phyloP scores from a whole-genome alignment of 345 rosid species.

The Eucalyptus marginata region DNA sequence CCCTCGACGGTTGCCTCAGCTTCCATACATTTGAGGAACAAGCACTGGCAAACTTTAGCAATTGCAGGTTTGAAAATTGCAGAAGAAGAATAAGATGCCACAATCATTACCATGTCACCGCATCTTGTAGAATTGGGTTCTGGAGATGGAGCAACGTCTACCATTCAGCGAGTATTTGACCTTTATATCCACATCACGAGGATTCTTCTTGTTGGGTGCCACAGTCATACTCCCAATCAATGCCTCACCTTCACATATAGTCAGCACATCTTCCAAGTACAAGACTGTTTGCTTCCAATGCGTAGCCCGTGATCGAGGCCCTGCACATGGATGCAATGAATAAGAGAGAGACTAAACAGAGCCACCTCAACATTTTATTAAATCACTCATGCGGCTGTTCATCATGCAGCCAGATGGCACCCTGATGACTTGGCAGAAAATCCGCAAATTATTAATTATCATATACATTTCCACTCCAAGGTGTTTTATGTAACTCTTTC shows the following conservation, averaged over 20 bases:
- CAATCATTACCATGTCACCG: slow-evolving; percentile 31
- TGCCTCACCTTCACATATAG: slow-evolving; percentile 85
- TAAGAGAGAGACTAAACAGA: background rate
- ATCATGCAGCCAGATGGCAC: background rate
- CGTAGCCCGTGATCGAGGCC: slow-evolving; percentile 66
- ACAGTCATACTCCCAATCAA: slow-evolving; percentile 82
- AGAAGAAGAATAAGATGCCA: background rate
- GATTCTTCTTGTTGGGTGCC: slow-evolving; percentile 82
- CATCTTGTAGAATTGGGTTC: slow-evolving; percentile 70
- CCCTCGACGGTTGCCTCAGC: background rate
- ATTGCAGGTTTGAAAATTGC: background rate
- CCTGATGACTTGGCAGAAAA: background rate
- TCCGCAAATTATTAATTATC: background rate
- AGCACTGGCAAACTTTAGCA: background rate
- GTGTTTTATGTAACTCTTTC: background rate
- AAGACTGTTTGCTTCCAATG: slow-evolving; percentile 98
- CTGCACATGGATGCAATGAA: slow-evolving; percentile 44
- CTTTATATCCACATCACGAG: slow-evolving; percentile 80
- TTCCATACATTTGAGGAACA: background rate
- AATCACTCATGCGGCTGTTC: background rate
- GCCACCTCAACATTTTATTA: background rate
- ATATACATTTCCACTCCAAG: background rate
- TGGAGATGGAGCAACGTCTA: slow-evolving; percentile 41
- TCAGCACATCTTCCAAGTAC: slow-evolving; percentile 90
- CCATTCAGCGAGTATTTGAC: slow-evolving; percentile 70